Percentiles rank a stretch among this genome's conserved stretches.
Conservation (phyloP, 495 filamentous ascomycete species). For the Podospora pseudocomata region DNA sequence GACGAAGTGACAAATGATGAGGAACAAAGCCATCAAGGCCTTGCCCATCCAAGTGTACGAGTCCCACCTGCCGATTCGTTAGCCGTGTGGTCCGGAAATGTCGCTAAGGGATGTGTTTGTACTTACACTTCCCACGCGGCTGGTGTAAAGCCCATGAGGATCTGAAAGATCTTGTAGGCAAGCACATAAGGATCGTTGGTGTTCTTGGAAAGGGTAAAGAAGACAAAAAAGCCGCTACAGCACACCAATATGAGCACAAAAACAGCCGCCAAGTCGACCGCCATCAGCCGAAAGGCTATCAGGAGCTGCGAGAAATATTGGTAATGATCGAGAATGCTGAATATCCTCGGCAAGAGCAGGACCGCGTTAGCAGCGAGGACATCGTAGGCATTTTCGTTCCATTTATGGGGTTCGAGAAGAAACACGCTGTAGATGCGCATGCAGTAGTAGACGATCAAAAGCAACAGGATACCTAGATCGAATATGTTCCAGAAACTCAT, state of each 20-base stretch:
- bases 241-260: slow-evolving; percentile 76
- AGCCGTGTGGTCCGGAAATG: background rate
- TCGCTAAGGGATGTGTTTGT: background rate
- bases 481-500: slow-evolving; percentile 98
- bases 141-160: slow-evolving; percentile 75
- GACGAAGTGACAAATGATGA: slow-evolving; percentile 92
- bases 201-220: slow-evolving; percentile 74
- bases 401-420: slow-evolving; percentile 62
- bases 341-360: slow-evolving; percentile 82
- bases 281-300: slow-evolving; percentile 91
- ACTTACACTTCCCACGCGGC: slow-evolving; percentile 52
- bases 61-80: slow-evolving; percentile 54
- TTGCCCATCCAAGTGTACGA: slow-evolving; percentile 76
- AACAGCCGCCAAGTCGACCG: slow-evolving; percentile 77
- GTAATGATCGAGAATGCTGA: slow-evolving; percentile 88
- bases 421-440: slow-evolving; percentile 83
- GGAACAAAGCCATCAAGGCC: slow-evolving; percentile 68
- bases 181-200: slow-evolving; percentile 60
- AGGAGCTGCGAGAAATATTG: slow-evolving; percentile 91
- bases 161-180: slow-evolving; percentile 88
- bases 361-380: slow-evolving; percentile 85
- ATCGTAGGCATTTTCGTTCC: slow-evolving; percentile 82
- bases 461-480: slow-evolving; percentile 80
- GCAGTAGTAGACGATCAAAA: slow-evolving; percentile 82
- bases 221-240: slow-evolving; percentile 92